Base-by-base conservation (phyloP, 352 stramenopile genomes). In the Phytopythium vexans region DNA sequence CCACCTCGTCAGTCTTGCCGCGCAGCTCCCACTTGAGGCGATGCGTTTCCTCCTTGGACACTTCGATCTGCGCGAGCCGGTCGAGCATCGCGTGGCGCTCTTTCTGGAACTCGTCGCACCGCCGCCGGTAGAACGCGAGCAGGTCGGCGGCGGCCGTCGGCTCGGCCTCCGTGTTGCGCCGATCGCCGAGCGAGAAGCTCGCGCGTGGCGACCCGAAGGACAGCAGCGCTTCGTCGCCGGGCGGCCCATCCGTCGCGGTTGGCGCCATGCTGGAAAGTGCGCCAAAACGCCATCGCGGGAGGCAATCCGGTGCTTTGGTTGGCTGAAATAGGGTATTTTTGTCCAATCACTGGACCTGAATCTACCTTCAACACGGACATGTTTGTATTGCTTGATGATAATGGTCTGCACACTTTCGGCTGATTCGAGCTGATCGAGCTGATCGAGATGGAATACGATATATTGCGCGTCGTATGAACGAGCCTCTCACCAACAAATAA, bases 41-140 rank as follows among this genome's bases (percentile, higher is more conserved):
- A 64, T 93, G 79, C 15, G 77, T 51, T 65, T 92, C 72, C 48
- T 92, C 85, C 46, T 91, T 90, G 6, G 77, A 80, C 8, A 90
- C 79, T 68, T 89, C 74, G 6, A 88, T 71, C 48, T 77, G 64
- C 40, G 72, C 68, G 33, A 91, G 67, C 33, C 72, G 72, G 31
- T 75, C 63, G 42, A 91, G 56, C 37, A 71, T 73, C 34, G 60
- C 54, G 46, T 86, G 70, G 9, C 78, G 75, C 62, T 91, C 81
- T 11, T 54, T 21, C 53, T 89, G 74, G 62, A 91, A 91, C 39
- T 83, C 54, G 35, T 84, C 73, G 46, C 76, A 88, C 21, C 78
- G 67, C 43, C 84, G 65, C 8, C 78, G 74, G 43, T 91, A 91
- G 52, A 80, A 91, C 16, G 58, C 70, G 8, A 91, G 70, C 46